A percentile compares a stretch with the other conserved stretches of the same genome.
Conservation (phyloP, 2,329 filamentous ascomycete genomes). For the Sclerotinia minor region DNA sequence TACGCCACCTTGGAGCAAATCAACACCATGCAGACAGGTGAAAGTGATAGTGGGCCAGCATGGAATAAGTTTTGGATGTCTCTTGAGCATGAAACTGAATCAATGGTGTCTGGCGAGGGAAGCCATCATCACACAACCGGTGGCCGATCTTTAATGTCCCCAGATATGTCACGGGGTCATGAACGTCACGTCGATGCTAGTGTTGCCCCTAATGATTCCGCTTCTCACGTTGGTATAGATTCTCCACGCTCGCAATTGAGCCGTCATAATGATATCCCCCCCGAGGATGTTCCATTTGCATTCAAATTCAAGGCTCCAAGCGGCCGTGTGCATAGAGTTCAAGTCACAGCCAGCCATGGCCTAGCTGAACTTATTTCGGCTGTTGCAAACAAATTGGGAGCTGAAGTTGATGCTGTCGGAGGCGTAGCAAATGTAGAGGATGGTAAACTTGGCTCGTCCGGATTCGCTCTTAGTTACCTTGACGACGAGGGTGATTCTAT, state of each 20-base stretch:
- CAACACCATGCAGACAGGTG: conserved; percentile 87
- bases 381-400: conserved; percentile 81
- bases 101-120: conserved; percentile 89
- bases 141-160: conserved; percentile 77
- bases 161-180: conserved; percentile 64
- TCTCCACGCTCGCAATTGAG: conserved; percentile 66
- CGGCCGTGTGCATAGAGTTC: conserved; percentile 88
- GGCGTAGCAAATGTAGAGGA: conserved; percentile 77
- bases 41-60: conserved; percentile 82
- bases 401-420: conserved; percentile 79
- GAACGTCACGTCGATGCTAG: conserved; percentile 73
- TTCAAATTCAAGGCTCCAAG: conserved; percentile 99
- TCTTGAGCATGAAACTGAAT: conserved; percentile 84
- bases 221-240: conserved; percentile 84
- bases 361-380: conserved; percentile 74
- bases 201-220: conserved; percentile 89
- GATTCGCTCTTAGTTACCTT: conserved; percentile 91
- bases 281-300: conserved; percentile 78
- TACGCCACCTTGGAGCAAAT: conserved; percentile 98
- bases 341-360: conserved; percentile 78
- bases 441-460: conserved; percentile 71
- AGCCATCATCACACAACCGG: conserved; percentile 68
- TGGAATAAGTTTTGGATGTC: conserved; percentile 99
- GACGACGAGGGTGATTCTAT: conserved; percentile 97
- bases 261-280: conserved; percentile 54